phyloP scores from a whole-genome alignment of 139 green algal genomes.

The Tetradesmus lagerheimii region DNA sequence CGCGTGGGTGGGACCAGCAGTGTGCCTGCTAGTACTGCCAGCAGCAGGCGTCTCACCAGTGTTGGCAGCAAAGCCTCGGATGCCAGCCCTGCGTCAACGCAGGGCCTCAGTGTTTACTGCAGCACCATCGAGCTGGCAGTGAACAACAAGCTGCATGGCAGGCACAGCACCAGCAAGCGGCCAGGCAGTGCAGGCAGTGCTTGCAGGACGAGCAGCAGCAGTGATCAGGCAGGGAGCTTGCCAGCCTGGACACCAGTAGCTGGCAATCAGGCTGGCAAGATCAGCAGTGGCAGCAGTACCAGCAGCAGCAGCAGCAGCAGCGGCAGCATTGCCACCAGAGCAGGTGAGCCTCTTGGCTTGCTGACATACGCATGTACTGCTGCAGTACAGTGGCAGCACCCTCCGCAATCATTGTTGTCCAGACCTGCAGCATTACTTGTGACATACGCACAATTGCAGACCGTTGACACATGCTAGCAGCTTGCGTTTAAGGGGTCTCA shows the following conservation, averaged over 20 bases:
- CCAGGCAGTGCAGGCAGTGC: neutral
- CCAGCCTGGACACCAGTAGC: neutral
- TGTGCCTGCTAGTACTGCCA: neutral
- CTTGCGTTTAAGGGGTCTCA: too few relatives aligned
- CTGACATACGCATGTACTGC: conserved; percentile 1
- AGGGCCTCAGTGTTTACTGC: neutral
- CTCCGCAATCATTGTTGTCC: neutral
- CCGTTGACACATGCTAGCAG: too few relatives aligned
- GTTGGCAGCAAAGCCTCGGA: neutral
- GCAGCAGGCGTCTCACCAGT: neutral
- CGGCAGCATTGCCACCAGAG: neutral
- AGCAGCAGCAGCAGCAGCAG: neutral
- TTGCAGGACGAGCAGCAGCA: neutral
- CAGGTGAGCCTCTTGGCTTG: neutral
- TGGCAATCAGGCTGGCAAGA: neutral
- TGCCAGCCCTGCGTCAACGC: neutral
- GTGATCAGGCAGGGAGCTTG: neutral
- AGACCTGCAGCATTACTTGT: too few relatives aligned
- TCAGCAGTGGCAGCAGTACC: neutral
- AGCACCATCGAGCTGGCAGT: neutral
- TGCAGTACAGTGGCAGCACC: neutral
- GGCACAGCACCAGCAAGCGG: neutral
- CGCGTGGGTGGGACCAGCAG: neutral
- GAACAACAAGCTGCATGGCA: neutral
- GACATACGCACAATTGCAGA: too few relatives aligned